Evolutionary conservation across 2,329 filamentous ascomycete species (phyloP).

Genomic region (Curvularia sp.): DNA sequence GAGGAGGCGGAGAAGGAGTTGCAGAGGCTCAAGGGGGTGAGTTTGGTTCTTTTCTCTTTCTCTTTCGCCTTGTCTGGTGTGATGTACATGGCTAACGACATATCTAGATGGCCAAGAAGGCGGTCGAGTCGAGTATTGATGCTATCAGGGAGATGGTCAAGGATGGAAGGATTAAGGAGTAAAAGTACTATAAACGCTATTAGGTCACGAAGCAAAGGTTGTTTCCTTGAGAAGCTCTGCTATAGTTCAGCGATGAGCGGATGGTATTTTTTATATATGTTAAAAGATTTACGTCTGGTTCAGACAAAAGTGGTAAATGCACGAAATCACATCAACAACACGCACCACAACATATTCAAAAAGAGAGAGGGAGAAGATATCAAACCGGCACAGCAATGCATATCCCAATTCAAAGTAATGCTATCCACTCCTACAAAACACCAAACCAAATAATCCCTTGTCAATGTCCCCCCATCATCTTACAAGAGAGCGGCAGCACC

Average conservation of each 20-base stretch:
- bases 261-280: not conserved
- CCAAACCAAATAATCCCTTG: not conserved
- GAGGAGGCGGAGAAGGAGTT: slow-evolving; percentile 43
- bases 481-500: slow-evolving; percentile 32
- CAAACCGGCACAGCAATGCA: not conserved
- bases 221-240: no score
- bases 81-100: slow-evolving; percentile 11
- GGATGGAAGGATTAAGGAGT: slow-evolving; percentile 44
- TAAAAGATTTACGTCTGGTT: not conserved
- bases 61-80: not conserved
- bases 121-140: slow-evolving; percentile 55
- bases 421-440: slow-evolving; percentile 2
- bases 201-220: no score
- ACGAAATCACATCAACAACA: no score
- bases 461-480: not conserved
- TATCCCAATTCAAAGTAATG: slow-evolving; percentile 14
- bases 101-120: slow-evolving; percentile 49
- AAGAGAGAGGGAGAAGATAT: not conserved
- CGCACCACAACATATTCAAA: not conserved
- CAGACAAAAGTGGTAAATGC: no score
- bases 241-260: not conserved
- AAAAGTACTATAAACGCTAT: not conserved
- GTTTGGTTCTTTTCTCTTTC: slow-evolving; percentile 7
- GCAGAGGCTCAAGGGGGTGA: slow-evolving; percentile 36
- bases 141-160: slow-evolving; percentile 54